Evolutionary conservation across 2,329 filamentous ascomycete genomes (phyloP).

Genomic region (Fusarium chuoi): DNA sequence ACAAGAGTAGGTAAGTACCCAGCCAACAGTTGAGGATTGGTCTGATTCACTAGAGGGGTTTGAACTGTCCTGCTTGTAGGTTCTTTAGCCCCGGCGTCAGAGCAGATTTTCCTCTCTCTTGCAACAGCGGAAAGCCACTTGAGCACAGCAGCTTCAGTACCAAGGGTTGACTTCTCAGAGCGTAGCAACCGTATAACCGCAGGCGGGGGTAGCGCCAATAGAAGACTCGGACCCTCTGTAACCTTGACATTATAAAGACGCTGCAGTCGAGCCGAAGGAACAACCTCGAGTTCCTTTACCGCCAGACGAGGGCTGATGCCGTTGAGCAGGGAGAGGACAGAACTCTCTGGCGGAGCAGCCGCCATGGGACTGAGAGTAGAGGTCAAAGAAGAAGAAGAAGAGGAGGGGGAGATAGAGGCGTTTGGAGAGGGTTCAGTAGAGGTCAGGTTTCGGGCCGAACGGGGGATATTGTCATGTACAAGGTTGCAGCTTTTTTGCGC

Average conservation of each 20-base stretch:
- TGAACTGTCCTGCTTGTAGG: background rate
- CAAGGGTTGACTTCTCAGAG: constrained; percentile 56
- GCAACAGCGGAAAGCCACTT: constrained; percentile 54
- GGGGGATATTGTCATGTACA: constrained; percentile 41
- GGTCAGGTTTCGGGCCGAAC: constrained; percentile 40
- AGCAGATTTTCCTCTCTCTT: constrained; percentile 21
- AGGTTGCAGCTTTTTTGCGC: constrained; percentile 43
- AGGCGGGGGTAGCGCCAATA: constrained; percentile 57
- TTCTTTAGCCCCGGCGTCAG: constrained; percentile 4
- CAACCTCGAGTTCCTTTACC: constrained; percentile 40
- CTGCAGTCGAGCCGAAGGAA: constrained; percentile 53
- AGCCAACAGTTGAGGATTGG: constrained; percentile 35
- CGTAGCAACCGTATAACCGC: constrained; percentile 57
- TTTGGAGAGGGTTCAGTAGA: constrained; percentile 32
- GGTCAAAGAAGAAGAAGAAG: constrained; percentile 9
- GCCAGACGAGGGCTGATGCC: constrained; percentile 39
- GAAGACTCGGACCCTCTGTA: constrained; percentile 53
- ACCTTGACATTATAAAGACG: constrained; percentile 56
- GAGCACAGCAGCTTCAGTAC: constrained; percentile 58
- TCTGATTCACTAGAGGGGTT: background rate
- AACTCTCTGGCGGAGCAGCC: constrained; percentile 37
- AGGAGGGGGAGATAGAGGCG: background rate
- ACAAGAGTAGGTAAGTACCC: constrained; percentile 55
- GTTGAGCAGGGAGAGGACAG: constrained; percentile 41
- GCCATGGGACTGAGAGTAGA: constrained; percentile 34